phyloP scores from a whole-genome alignment of 164 flowering plant genomes.

The Chimonanthus salicifolius region DNA sequence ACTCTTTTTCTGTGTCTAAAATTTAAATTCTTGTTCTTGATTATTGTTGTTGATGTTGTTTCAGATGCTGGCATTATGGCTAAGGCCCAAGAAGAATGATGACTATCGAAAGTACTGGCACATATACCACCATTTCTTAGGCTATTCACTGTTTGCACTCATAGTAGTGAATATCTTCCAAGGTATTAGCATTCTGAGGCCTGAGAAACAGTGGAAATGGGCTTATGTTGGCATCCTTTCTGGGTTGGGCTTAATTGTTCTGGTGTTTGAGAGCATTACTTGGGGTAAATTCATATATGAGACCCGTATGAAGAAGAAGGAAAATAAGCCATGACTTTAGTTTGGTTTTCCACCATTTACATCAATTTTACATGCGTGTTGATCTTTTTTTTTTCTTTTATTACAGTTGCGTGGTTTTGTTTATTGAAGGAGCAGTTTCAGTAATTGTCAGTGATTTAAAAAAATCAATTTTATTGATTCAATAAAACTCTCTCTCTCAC shows the following conservation, averaged over 20 bases:
- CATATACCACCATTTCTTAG: conserved; percentile 49
- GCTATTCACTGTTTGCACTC: conserved; percentile 31
- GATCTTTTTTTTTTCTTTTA: too few species aligned
- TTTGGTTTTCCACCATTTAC: too few species aligned
- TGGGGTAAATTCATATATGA: conserved; percentile 23
- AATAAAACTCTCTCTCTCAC: too few species aligned
- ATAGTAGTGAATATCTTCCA: conserved; percentile 35
- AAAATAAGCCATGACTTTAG: too few species aligned
- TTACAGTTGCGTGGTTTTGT: too few species aligned
- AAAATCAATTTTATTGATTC: too few species aligned
- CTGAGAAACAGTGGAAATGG: conserved; percentile 29
- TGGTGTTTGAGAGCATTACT: conserved; percentile 29
- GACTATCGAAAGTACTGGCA: conserved; percentile 39
- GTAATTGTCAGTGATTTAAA: too few species aligned
- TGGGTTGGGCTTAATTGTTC: conserved; percentile 12
- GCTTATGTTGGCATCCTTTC: conserved; percentile 32
- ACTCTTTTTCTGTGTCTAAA: too few species aligned
- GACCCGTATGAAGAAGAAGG: too few species aligned
- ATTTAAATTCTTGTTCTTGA: not conserved
- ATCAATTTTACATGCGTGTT: too few species aligned
- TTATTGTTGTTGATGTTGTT: not conserved
- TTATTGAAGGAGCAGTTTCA: too few species aligned
- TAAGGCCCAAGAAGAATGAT: conserved; percentile 24
- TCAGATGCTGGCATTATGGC: conserved; percentile 36
- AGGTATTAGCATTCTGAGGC: conserved; percentile 31